Evolutionary conservation across 2,329 filamentous ascomycete genomes (phyloP).

Genomic region (Capronia epimyces): DNA sequence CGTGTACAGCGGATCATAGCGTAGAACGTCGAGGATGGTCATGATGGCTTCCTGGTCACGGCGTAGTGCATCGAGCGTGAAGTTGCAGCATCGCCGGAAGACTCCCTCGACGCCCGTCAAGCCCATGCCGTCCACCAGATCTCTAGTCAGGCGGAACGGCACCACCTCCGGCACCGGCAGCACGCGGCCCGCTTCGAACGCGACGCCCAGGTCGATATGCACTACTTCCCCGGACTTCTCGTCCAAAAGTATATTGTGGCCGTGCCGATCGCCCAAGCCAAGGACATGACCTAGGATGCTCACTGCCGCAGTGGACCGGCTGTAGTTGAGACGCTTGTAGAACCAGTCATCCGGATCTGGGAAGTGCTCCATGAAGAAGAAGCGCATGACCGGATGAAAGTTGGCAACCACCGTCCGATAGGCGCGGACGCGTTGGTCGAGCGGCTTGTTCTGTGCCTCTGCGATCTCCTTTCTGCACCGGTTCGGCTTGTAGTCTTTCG

Average conservation of each 20-base stretch:
- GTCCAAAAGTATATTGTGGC: conserved; percentile 94
- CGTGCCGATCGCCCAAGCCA: conserved; percentile 88
- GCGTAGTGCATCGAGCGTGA: conserved; percentile 89
- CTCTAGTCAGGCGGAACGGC: conserved; percentile 87
- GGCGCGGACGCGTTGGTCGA: conserved; percentile 64
- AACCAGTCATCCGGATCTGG: conserved; percentile 96
- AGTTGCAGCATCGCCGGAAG: conserved; percentile 96
- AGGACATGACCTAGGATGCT: conserved; percentile 92
- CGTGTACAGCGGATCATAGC: conserved; percentile 95
- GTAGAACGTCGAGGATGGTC: conserved; percentile 93
- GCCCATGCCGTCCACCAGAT: conserved; percentile 96
- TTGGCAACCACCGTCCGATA: conserved; percentile 73
- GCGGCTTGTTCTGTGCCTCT: conserved; percentile 62
- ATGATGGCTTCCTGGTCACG: conserved; percentile 96
- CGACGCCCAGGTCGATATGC: conserved; percentile 94
- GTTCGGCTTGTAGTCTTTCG: conserved; percentile 70
- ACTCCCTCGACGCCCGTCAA: conserved; percentile 92
- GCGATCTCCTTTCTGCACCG: conserved; percentile 75
- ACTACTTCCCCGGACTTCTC: conserved; percentile 85
- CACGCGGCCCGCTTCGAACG: conserved; percentile 94
- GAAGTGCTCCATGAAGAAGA: conserved; percentile 96
- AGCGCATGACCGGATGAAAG: conserved; percentile 89
- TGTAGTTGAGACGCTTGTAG: conserved; percentile 79
- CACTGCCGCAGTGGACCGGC: conserved; percentile 85
- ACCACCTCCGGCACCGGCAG: conserved; percentile 92